Conservation (phyloP, 1,284 basidiomycete genomes). For the Phaffia rhodozyma region DNA sequence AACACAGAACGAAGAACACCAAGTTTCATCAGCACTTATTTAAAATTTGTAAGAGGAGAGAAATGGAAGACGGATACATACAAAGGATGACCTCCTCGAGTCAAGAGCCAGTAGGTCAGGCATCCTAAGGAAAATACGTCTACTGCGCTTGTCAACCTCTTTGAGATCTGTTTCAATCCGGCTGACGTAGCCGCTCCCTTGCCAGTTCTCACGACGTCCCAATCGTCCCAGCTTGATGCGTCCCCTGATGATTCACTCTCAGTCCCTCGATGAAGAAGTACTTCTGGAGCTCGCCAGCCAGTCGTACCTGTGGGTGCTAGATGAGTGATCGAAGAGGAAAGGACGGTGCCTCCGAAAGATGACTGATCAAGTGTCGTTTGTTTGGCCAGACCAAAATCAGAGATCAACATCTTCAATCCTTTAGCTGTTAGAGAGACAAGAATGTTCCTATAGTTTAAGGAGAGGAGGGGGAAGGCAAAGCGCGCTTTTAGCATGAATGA, state of each 20-base stretch:
- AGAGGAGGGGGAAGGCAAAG: neutral
- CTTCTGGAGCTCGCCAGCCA: constrained; percentile 90
- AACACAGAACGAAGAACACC: neutral
- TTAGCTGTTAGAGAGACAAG: constrained; percentile 60
- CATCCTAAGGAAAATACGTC: constrained; percentile 91
- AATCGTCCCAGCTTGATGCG: neutral
- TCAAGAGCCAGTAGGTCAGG: constrained; percentile 81
- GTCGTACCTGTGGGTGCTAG: constrained; percentile 57
- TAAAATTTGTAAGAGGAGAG: neutral
- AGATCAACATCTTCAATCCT: constrained; percentile 77
- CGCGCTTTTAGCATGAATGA: constrained; percentile 1
- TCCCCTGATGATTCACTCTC: neutral
- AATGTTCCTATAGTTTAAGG: constrained; percentile 50
- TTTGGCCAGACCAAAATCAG: constrained; percentile 88
- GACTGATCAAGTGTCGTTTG: constrained; percentile 86
- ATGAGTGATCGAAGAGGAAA: constrained; percentile 29
- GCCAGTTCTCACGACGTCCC: constrained; percentile 32
- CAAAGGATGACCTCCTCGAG: constrained; percentile 76
- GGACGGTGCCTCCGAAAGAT: constrained; percentile 73
- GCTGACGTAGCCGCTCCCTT: neutral
- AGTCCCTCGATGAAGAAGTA: constrained; percentile 39
- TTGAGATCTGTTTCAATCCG: constrained; percentile 23
- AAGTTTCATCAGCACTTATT: neutral
- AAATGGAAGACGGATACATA: neutral
- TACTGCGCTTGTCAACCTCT: constrained; percentile 75